A percentile compares a stretch with the other conserved stretches of the same genome.
Conservation (phyloP, 192 early-diverging fungal genomes). For the Phlyctochytrium bullatum region DNA sequence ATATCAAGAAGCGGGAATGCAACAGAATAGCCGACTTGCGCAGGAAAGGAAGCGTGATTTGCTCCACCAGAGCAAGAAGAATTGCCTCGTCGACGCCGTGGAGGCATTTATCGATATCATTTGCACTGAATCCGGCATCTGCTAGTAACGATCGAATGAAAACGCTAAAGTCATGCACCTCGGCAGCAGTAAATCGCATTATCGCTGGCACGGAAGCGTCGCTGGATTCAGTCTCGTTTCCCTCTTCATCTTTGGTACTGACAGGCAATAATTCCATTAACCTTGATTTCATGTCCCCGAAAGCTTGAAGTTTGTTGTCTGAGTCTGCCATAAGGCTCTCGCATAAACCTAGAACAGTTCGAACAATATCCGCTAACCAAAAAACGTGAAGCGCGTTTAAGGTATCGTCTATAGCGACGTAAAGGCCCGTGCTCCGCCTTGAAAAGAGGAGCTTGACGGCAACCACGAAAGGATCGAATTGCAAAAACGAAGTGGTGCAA, state of each 20-base stretch:
- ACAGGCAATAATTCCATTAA: too few relatives aligned
- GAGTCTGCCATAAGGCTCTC: neutral
- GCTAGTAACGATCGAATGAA: too few relatives aligned
- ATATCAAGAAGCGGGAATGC: constrained; percentile 62
- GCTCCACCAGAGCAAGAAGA: constrained; percentile 45
- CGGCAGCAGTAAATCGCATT: too few relatives aligned
- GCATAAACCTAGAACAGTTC: neutral
- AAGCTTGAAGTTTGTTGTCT: too few relatives aligned
- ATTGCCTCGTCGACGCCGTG: too few relatives aligned
- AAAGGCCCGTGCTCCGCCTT: neutral
- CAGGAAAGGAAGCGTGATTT: constrained; percentile 73
- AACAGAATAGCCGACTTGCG: constrained; percentile 63
- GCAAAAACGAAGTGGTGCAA: neutral
- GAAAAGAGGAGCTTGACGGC: neutral
- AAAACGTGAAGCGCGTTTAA: neutral
- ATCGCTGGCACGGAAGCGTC: too few relatives aligned
- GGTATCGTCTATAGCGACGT: neutral
- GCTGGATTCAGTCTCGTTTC: too few relatives aligned
- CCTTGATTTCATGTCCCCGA: too few relatives aligned
- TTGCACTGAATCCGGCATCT: too few relatives aligned
- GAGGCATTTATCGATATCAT: too few relatives aligned
- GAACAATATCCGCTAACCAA: neutral
- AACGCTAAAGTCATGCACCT: too few relatives aligned
- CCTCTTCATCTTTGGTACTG: too few relatives aligned
- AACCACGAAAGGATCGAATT: neutral